Evolutionary conservation across 148 eudicot species (phyloP), one percentile per base, ranked within the genome.

Genomic region (Polygonum maritimum): DNA sequence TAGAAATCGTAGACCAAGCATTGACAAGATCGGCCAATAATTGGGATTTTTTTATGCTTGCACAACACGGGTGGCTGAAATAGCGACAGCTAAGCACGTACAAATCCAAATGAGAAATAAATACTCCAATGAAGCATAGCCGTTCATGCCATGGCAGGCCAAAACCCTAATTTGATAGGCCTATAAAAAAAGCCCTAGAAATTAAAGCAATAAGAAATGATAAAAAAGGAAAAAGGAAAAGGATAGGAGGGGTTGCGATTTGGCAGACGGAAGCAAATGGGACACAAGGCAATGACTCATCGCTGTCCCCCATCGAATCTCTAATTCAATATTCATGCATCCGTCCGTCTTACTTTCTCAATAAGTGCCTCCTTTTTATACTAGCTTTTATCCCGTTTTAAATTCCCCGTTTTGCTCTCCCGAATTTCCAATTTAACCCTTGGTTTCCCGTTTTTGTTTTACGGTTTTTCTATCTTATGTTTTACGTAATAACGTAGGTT

Each of bases 301-400:
- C 71, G 71, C 71, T 67, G 71, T 67, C 71, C 71, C 71, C 71
- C 38, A 67, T 44, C 71, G 71, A 67, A 67, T 67, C 71, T 67
- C 18, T 3, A 35, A 19, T 21, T 5, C 71, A 14, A 44, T 14
- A 36, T 67, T 38, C 44, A 67, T 67, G 71, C n/a, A 67, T 67
- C 31, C 31, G 31, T 26, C 31, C 45, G 16, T 63, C 70, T 33
- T n/a, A n/a, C 36, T 33, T 16, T 12, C 39, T 65, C 21, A 16
- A 67, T 38, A 15, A 35, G 40, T 36, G 71, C 71, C 38, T 13
- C 21, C 71, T 35, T 67, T 67, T 65, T 67, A 15, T 67, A 67
- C 31, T 26, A 0, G 44, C 71, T 6, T 15, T 1, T 67, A 26
- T 26, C 31, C n/a, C n/a, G 1, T 36, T 16, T 5, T 9, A 10